Percentiles rank a stretch among this genome's conserved stretches.
Conservation (phyloP, 1,139 yeast species). For the Geotrichum fermentans region DNA sequence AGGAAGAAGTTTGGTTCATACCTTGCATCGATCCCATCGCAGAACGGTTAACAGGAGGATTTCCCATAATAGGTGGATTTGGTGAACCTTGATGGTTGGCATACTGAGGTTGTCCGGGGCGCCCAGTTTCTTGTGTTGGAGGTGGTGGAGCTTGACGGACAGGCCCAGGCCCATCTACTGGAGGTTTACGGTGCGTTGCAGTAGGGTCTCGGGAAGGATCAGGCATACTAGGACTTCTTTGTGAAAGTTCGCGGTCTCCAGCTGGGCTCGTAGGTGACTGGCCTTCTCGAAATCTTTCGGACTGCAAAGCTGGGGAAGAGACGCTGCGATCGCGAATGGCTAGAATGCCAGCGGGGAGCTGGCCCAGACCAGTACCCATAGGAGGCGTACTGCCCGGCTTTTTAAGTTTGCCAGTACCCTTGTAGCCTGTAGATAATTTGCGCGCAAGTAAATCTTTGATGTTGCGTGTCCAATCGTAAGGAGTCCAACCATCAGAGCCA, state of each 20-base stretch:
- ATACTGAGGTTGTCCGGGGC: too few species aligned
- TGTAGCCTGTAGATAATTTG: constrained; percentile 68
- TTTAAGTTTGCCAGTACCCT: constrained; percentile 60
- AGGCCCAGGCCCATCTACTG: neutral
- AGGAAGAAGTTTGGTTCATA: too few species aligned
- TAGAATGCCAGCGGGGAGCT: neutral
- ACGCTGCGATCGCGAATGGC: neutral
- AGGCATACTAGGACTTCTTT: neutral
- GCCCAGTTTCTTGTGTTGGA: too few species aligned
- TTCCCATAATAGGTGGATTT: neutral
- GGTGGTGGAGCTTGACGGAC: neutral
- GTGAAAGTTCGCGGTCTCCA: neutral
- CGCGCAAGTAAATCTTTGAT: constrained; percentile 59
- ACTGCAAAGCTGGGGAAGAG: neutral
- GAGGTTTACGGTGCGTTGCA: neutral
- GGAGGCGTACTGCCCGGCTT: constrained; percentile 5
- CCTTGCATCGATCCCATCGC: too few species aligned
- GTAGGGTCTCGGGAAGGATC: neutral
- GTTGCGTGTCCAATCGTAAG: constrained; percentile 60
- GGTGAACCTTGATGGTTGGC: too few species aligned
- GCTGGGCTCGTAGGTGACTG: neutral
- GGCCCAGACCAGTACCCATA: neutral
- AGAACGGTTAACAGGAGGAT: neutral
- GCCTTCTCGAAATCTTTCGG: neutral
- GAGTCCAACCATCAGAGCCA: constrained; percentile 54